Evolutionary conservation across 306 rosid species (phyloP).

Genomic region (Medicago truncatula): MtrunA17r5.0-ANR NC_053042.1:32913001-32913500

Average conservation of each 20-base stretch:
- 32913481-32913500: conserved; percentile 25
- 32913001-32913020: conserved; percentile 43
- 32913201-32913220: neutral
- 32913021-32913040: conserved; percentile 37
- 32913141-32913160: neutral
- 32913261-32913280: neutral
- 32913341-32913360: neutral
- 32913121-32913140: conserved; percentile 13
- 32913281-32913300: neutral
- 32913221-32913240: neutral
- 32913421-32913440: neutral
- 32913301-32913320: conserved; percentile 7
- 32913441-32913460: neutral
- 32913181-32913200: neutral
- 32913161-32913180: neutral
- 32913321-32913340: conserved; percentile 25
- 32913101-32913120: neutral
- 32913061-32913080: conserved; percentile 22
- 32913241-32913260: neutral
- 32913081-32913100: neutral
- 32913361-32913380: neutral
- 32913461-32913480: conserved; percentile 3
- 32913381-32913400: neutral
- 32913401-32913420: neutral
- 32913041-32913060: conserved; percentile 43